phyloP scores from a whole-genome alignment of 345 rosid genomes.

The sweet orange (Citrus sinensis) region DNA sequence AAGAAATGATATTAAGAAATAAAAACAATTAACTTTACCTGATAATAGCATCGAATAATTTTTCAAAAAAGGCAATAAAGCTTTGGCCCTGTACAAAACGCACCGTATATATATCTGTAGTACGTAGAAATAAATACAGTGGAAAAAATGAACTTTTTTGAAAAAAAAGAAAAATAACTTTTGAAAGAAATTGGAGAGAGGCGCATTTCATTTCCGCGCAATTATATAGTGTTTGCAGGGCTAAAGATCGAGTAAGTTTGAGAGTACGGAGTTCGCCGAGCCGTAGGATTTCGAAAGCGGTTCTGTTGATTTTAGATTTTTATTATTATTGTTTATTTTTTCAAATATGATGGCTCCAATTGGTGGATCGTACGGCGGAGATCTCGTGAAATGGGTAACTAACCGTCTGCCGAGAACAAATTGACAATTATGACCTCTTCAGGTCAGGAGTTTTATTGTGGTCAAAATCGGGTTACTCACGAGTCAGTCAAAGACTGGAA shows the following conservation, averaged over 20 bases:
- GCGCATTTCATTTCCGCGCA: not conserved
- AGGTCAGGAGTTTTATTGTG: not conserved
- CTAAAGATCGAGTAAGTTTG: not conserved
- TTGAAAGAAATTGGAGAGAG: not conserved
- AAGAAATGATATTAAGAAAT: not conserved
- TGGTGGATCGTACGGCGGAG: constrained; percentile 8
- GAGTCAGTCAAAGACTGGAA: not conserved
- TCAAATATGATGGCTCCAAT: not conserved
- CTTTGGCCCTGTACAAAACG: not conserved
- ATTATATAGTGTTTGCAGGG: constrained; percentile 1
- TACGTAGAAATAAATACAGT: too few species aligned
- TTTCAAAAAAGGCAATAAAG: not conserved
- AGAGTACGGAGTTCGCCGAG: not conserved
- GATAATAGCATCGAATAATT: not conserved
- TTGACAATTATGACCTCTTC: not conserved
- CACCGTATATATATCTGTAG: not conserved
- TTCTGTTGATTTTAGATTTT: not conserved
- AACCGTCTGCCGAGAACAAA: not conserved
- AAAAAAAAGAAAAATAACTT: not conserved
- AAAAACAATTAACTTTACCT: constrained; percentile 1
- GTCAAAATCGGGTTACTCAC: not conserved
- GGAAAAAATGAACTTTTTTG: not conserved
- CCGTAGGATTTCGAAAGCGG: not conserved
- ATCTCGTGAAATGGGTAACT: not conserved
- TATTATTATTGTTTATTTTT: not conserved